Evolutionary conservation across 2,329 filamentous ascomycete genomes (phyloP), one percentile per base, ranked within the genome.

Genomic region (Colletotrichum echinochloae): DNA sequence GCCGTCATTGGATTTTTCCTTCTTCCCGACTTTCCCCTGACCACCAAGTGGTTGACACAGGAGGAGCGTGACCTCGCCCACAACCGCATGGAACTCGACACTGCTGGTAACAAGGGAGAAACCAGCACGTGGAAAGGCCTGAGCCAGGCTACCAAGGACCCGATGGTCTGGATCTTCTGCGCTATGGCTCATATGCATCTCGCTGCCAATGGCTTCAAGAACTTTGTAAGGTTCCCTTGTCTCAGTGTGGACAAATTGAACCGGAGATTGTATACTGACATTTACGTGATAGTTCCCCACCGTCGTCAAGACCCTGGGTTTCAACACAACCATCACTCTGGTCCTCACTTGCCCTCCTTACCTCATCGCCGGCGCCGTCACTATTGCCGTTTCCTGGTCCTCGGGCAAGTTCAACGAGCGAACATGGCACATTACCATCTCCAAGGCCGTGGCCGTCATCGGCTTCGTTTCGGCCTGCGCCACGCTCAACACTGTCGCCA

Each of bases 121-220:
- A 75, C 73, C 18, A 73, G 73, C 35, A 73, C 72, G 6, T 71
- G 64, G 72, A 64, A 74, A 3, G 76, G 77, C 26, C 71, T 78
- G 23, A 72, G 81, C 73, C 76, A 80, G 52, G 83, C 82, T 9
- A 75, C 78, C n/a, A 76, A 75, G 20, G 83, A 85, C 63, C 80
- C 79, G 11, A 79, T 82, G 61, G 76, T 85, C 8, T 86, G 83
- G 79, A 74, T 87, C 9, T 83, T 86, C 63, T 81, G 80, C 20
- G 75, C 84, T 59, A 86, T 86, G 83, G 82, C 84, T 62, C 85
- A 86, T 73, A 82, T 85, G 78, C 84, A 86, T 74, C 76, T 86
- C 48, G 82, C 82, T 4, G 84, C 84, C 23, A 83, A 84, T 55
- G 81, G 81, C 1, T 83, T 83, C 75, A 81, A 85, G 75, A 83